Evolutionary conservation across 2,329 filamentous ascomycete species (phyloP).

Genomic region (Scedosporium minutisporum): DNA sequence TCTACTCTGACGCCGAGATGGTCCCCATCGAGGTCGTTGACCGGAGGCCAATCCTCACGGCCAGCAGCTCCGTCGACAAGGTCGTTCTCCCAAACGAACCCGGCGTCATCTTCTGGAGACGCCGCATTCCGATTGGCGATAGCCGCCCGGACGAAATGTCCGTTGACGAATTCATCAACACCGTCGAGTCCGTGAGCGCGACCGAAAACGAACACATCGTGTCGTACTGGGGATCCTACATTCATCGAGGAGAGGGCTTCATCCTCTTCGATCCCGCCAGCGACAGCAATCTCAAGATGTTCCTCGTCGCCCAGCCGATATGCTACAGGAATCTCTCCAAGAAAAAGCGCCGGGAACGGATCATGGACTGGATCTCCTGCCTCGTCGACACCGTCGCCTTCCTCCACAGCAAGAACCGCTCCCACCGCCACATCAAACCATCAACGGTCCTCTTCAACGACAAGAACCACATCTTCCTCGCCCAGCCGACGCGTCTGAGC

Average conservation of each 20-base stretch:
- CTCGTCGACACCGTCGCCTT: slow-evolving; percentile 58
- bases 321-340: slow-evolving; percentile 55
- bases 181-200: slow-evolving; percentile 47
- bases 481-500: slow-evolving; percentile 47
- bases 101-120: slow-evolving; percentile 46
- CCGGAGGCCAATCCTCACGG: slow-evolving; percentile 35
- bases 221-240: slow-evolving; percentile 64
- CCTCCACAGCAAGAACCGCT: slow-evolving; percentile 53
- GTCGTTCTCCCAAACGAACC: slow-evolving; percentile 55
- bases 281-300: slow-evolving; percentile 57
- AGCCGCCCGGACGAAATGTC: slow-evolving; percentile 30
- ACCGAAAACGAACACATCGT: slow-evolving; percentile 60
- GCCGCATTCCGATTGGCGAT: slow-evolving; percentile 43
- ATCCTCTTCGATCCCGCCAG: slow-evolving; percentile 56
- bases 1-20: slow-evolving; percentile 58
- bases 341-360: slow-evolving; percentile 44
- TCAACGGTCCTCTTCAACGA: slow-evolving; percentile 59
- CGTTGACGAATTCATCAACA: slow-evolving; percentile 47
- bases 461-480: slow-evolving; percentile 57
- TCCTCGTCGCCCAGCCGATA: slow-evolving; percentile 53
- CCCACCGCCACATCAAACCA: slow-evolving; percentile 61
- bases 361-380: slow-evolving; percentile 69
- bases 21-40: slow-evolving; percentile 61
- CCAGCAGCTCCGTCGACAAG: slow-evolving; percentile 37
- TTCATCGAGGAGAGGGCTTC: slow-evolving; percentile 52